These are phyloP conservation scores for Hypomontagnella submonticulosa DNA, from an alignment of 495 filamentous ascomycete genomes.

Conservation along the genomic window DNA sequence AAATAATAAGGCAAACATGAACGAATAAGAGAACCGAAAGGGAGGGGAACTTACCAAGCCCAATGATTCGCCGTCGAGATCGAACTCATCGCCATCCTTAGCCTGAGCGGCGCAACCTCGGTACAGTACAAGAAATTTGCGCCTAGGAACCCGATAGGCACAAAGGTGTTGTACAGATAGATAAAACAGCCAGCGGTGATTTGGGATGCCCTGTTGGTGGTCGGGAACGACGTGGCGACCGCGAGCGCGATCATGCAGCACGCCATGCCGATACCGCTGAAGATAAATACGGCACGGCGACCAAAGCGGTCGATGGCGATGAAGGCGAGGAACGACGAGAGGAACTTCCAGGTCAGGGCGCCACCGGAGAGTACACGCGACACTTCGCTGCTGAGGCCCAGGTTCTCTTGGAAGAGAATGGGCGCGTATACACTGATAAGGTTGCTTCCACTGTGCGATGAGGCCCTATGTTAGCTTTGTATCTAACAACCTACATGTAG, in stretches of 20 bases:
- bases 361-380: slow-evolving; percentile 54
- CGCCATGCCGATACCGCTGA: slow-evolving; percentile 61
- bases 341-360: slow-evolving; percentile 64
- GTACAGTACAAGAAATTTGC: slow-evolving; percentile 68
- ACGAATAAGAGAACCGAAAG: not conserved
- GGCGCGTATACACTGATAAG: slow-evolving; percentile 70
- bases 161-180: slow-evolving; percentile 71
- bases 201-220: slow-evolving; percentile 44
- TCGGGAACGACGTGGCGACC: slow-evolving; percentile 52
- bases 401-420: slow-evolving; percentile 68
- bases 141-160: slow-evolving; percentile 68
- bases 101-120: slow-evolving; percentile 64
- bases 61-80: slow-evolving; percentile 64
- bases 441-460: slow-evolving; percentile 60
- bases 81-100: slow-evolving; percentile 65
- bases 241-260: slow-evolving; percentile 56
- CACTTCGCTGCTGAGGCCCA: slow-evolving; percentile 57
- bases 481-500: not conserved
- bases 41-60: slow-evolving; percentile 53
- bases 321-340: slow-evolving; percentile 61
- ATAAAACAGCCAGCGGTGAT: slow-evolving; percentile 64
- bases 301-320: slow-evolving; percentile 65
- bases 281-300: slow-evolving; percentile 64
- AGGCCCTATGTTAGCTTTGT: slow-evolving; percentile 16
- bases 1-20: not conserved